Evolutionary conservation across 345 rosid genomes (phyloP).

Genomic region (Eucalyptus viminalis): DNA sequence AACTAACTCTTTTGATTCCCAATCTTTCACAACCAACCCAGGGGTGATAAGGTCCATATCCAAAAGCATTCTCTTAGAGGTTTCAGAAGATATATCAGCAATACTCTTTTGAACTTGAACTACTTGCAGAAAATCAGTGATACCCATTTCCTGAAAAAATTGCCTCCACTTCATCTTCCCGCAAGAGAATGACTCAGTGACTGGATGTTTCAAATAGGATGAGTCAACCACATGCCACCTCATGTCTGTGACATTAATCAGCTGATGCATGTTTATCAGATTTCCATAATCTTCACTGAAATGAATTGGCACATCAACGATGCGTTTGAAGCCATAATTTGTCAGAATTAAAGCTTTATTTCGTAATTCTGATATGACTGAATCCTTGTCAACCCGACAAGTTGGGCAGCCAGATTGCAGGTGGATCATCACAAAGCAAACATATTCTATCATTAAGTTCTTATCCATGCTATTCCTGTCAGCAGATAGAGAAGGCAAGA

Average conservation of each 20-base stretch:
- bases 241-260: slow-evolving; percentile 36
- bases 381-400: slow-evolving; percentile 56
- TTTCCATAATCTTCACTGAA: slow-evolving; percentile 67
- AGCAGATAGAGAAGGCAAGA: slow-evolving; percentile 57
- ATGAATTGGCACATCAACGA: slow-evolving; percentile 55
- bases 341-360: slow-evolving; percentile 64
- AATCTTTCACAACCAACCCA: slow-evolving; percentile 46
- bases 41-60: slow-evolving; percentile 19
- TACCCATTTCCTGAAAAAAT: slow-evolving; percentile 75
- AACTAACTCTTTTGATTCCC: slow-evolving; percentile 80
- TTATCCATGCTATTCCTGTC: slow-evolving; percentile 9
- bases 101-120: slow-evolving; percentile 52
- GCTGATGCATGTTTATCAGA: slow-evolving; percentile 39
- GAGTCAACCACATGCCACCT: slow-evolving; percentile 73
- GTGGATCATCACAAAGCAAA: slow-evolving; percentile 91
- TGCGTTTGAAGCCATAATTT: slow-evolving; percentile 59
- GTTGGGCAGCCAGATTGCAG: slow-evolving; percentile 58
- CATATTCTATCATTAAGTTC: slow-evolving; percentile 55
- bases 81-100: slow-evolving; percentile 24
- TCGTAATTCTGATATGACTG: slow-evolving; percentile 43
- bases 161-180: slow-evolving; percentile 69
- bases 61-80: slow-evolving; percentile 5
- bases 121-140: slow-evolving; percentile 79
- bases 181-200: slow-evolving; percentile 26
- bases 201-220: slow-evolving; percentile 68